Base-by-base conservation (phyloP, 768 basidiomycete genomes). In the Porphyrellus cyaneotinctus region DNA sequence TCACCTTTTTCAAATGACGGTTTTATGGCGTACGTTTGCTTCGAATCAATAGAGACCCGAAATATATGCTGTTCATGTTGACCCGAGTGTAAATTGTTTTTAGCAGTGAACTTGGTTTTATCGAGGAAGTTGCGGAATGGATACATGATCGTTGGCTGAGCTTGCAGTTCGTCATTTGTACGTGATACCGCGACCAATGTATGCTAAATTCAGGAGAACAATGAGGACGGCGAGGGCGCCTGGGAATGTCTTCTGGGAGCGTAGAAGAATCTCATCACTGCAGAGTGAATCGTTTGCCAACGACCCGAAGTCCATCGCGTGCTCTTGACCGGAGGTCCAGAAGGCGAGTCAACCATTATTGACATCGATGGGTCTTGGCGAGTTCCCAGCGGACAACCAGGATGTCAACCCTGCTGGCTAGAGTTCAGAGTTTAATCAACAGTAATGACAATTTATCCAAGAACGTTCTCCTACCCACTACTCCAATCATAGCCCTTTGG, bases 191-290 rank as follows among this genome's bases (percentile, higher is more conserved):
- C 36, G 26, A 35, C 39, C 30, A 51, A 62, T 51, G 54, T 8
- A 39, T 33, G 51, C 39, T 49, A 64, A 65, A 63, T 63, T 58
- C 58, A 65, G 63, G 60, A 59, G 62, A 52, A 49, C 5, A 18
- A 51, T 61, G 64, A 58, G 59, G 64, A 64, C 58, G 66, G 30
- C 37, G 39, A 41, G 24, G 33, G 41, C 9, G 53, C 43, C 36
- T 48, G 51, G 51, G 33, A 54, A 43, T n/a, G 31, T 26, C 26
- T 45, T 31, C 41, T 47, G 60, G 47, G 37, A 46, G 51, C 14
- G 37, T 18, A 35, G 9, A 8, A 28, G 47, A 24, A 18, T 5
- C 28, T 45, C 17, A n/a, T 31, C 31, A 51, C 18, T 10, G 22
- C 36, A 13, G 24, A 15, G 12, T 10, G n/a, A n/a, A 18, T 23